phyloP scores from a whole-genome alignment of 805 yeast species.

The Schwanniomyces yamadae region DNA sequence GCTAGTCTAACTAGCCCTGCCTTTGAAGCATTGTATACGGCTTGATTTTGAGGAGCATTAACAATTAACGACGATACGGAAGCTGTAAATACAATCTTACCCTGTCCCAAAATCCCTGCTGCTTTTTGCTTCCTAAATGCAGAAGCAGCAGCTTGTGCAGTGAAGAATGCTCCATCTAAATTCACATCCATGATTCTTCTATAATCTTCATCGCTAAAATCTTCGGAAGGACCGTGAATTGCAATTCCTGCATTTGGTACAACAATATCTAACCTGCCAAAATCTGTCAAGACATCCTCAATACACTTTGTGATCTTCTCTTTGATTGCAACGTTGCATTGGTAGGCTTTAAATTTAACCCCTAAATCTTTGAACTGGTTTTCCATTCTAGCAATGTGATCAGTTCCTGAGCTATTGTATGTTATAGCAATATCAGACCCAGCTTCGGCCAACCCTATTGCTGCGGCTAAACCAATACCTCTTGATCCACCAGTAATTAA shows the following conservation, averaged over 20 bases:
- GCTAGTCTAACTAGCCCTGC: slow-evolving; percentile 35
- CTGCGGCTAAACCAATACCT: slow-evolving; percentile 57
- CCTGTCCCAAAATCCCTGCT: slow-evolving; percentile 31
- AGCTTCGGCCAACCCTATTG: slow-evolving; percentile 51
- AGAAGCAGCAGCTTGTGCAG: slow-evolving; percentile 47
- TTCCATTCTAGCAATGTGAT: slow-evolving; percentile 26
- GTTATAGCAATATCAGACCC: slow-evolving; percentile 38
- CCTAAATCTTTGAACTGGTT: slow-evolving; percentile 24
- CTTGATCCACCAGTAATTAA: slow-evolving; percentile 57
- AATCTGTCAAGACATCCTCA: slow-evolving; percentile 25
- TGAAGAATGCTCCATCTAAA: slow-evolving; percentile 44
- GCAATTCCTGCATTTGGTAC: slow-evolving; percentile 42
- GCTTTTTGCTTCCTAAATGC: slow-evolving; percentile 41
- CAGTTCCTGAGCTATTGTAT: slow-evolving; percentile 35
- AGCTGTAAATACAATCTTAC: slow-evolving; percentile 44
- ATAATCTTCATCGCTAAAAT: slow-evolving; percentile 38
- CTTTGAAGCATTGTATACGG: slow-evolving; percentile 45
- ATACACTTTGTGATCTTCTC: slow-evolving; percentile 20
- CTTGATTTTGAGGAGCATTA: slow-evolving; percentile 37
- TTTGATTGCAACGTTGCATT: slow-evolving; percentile 31
- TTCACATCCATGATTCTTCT: slow-evolving; percentile 37
- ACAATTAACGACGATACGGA: slow-evolving; percentile 43
- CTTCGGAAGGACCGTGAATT: slow-evolving; percentile 27
- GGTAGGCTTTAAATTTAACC: slow-evolving; percentile 18
- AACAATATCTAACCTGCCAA: slow-evolving; percentile 37